Evolutionary conservation across 441 rosid species (phyloP).

Genomic region (Syzygium malaccense): DNA sequence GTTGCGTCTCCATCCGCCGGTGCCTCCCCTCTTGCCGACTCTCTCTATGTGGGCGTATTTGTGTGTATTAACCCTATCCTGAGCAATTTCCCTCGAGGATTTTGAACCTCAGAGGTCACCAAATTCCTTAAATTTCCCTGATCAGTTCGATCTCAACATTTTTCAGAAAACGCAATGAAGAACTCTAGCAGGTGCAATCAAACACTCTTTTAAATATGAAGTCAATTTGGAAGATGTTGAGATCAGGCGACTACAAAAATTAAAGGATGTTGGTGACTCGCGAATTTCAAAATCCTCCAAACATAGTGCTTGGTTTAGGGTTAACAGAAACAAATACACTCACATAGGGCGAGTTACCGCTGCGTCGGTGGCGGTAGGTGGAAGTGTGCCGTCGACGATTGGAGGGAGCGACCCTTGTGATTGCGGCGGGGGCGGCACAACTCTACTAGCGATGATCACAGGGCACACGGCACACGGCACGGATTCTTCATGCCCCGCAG

Average conservation of each 20-base stretch:
- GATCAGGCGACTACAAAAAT: background rate
- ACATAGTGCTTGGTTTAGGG: background rate
- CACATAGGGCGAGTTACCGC: background rate
- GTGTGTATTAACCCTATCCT: background rate
- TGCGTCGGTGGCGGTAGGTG: no score
- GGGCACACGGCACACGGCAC: background rate
- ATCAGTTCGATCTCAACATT: background rate
- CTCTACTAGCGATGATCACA: background rate
- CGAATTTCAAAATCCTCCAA: background rate
- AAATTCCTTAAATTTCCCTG: background rate
- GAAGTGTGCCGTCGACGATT: background rate
- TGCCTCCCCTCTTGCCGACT: background rate
- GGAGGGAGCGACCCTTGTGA: background rate
- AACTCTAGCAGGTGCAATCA: background rate
- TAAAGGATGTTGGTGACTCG: background rate
- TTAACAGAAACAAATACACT: background rate
- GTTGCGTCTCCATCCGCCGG: background rate
- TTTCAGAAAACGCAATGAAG: background rate
- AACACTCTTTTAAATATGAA: background rate
- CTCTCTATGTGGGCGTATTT: background rate
- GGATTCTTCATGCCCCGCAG: background rate
- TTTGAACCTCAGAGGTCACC: background rate
- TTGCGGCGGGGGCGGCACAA: accelerated
- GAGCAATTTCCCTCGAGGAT: background rate
- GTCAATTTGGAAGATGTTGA: background rate